These are phyloP conservation scores for Cymbomonas tetramitiformis DNA, from an alignment of 139 green algal species.

Conservation along the genomic window DNA sequence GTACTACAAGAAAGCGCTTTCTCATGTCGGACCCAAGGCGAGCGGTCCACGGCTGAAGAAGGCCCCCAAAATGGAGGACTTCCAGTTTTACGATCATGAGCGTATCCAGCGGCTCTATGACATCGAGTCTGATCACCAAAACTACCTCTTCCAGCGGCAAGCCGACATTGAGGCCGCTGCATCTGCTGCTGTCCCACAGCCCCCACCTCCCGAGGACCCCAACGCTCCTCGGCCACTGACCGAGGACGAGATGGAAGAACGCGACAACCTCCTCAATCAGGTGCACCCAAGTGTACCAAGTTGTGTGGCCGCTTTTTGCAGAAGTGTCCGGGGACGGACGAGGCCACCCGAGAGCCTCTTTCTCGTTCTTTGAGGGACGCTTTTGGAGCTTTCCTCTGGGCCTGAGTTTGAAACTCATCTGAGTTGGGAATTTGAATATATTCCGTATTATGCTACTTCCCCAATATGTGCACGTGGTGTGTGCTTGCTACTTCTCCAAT, in stretches of 20 bases:
- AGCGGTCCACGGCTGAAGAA: slow-evolving; percentile 30
- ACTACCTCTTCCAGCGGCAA: slow-evolving; percentile 18
- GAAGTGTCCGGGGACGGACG: too few species aligned
- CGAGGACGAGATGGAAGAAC: slow-evolving; percentile 54
- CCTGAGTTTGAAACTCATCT: too few species aligned
- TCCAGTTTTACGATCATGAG: slow-evolving; percentile 87
- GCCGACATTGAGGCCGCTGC: background rate
- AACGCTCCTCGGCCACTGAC: slow-evolving; percentile 71
- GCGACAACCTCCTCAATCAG: slow-evolving; percentile 5
- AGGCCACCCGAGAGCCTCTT: too few species aligned
- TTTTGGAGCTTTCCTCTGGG: too few species aligned
- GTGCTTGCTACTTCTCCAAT: too few species aligned
- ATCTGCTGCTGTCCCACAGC: background rate
- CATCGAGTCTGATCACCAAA: slow-evolving; percentile 45
- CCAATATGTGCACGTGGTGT: too few species aligned
- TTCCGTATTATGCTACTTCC: too few species aligned
- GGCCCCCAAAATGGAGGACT: slow-evolving; percentile 74
- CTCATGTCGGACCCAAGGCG: slow-evolving; percentile 15
- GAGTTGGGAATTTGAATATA: too few species aligned
- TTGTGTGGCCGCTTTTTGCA: too few species aligned
- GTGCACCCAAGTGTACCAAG: too few species aligned
- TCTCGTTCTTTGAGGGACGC: too few species aligned
- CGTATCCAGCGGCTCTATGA: slow-evolving; percentile 69
- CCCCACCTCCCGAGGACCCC: slow-evolving; percentile 3
- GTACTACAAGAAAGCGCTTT: slow-evolving; percentile 46